These are phyloP conservation scores for Diospyros kaki DNA, from an alignment of 148 eudicot species.

Conservation along the genomic window DNA sequence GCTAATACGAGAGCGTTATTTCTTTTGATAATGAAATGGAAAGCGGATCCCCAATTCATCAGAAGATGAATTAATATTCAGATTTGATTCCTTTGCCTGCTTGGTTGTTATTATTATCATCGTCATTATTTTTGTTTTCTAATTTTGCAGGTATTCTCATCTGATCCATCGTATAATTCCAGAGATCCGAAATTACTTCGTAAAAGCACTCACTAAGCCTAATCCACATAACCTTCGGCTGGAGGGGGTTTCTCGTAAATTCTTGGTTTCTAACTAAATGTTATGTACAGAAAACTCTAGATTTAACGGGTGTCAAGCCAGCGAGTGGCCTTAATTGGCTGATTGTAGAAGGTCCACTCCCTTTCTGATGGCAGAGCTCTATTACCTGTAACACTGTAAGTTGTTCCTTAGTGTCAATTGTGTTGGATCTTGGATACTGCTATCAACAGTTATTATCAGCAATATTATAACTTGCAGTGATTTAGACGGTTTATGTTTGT, in stretches of 20 bases:
- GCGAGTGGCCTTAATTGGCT: constrained; percentile 12
- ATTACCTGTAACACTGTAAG: constrained; percentile 19
- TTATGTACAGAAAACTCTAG: constrained; percentile 29
- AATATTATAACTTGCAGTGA: background rate
- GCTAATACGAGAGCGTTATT: background rate
- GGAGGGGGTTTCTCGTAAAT: constrained; percentile 21
- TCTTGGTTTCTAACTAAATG: constrained; percentile 19
- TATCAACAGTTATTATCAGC: background rate
- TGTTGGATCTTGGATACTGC: background rate
- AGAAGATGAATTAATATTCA: no score
- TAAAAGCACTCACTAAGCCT: constrained; percentile 42
- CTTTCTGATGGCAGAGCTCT: constrained; percentile 8
- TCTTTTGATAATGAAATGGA: background rate
- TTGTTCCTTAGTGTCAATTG: constrained; percentile 5
- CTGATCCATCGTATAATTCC: constrained; percentile 71
- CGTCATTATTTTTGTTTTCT: background rate
- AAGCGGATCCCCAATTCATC: background rate
- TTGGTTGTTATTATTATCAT: background rate
- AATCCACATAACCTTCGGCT: constrained; percentile 26
- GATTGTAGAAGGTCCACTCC: constrained; percentile 14
- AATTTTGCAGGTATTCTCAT: constrained; percentile 46
- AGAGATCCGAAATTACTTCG: constrained; percentile 63
- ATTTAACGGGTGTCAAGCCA: constrained; percentile 7
- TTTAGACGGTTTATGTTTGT: constrained; percentile 1
- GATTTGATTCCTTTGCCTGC: background rate